Evolutionary conservation across 768 basidiomycete species (phyloP).

Genomic region (Suillus brevipes): DNA sequence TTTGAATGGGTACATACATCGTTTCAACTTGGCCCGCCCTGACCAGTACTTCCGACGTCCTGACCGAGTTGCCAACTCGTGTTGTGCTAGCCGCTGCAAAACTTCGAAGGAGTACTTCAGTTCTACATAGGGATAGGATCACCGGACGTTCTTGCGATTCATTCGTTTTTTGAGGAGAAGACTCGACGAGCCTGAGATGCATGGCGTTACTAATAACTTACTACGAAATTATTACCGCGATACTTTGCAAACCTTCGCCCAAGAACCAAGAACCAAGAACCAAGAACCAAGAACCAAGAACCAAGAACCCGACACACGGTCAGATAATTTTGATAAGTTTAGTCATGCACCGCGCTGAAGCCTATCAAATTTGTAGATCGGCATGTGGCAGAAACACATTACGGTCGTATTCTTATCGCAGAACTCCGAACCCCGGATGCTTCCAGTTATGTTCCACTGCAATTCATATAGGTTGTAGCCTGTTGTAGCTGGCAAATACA

Average conservation of each 20-base stretch:
- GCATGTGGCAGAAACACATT: not conserved
- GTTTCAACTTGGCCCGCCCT: too few species aligned
- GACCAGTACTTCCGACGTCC: not conserved
- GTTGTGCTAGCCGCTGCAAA: not conserved
- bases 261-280: too few species aligned
- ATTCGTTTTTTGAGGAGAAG: not conserved
- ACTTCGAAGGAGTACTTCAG: not conserved
- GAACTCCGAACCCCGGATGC: not conserved
- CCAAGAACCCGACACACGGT: not conserved
- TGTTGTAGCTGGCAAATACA: not conserved
- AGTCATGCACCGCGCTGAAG: not conserved
- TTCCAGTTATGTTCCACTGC: not conserved
- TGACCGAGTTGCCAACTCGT: not conserved
- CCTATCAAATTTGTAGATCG: not conserved
- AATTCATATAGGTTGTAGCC: not conserved
- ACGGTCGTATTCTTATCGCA: not conserved
- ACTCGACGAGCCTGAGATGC: not conserved
- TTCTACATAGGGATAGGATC: not conserved
- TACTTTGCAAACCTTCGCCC: not conserved
- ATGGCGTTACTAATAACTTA: not conserved
- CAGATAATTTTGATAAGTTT: not conserved
- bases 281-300: too few species aligned
- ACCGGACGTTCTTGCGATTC: not conserved
- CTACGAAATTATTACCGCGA: not conserved
- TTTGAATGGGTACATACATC: too few species aligned